Percentiles rank a stretch among this genome's conserved stretches.
These are phyloP conservation scores for Ascochyta clinopodiicola DNA, from an alignment of 2,329 filamentous ascomycete genomes.

Conservation along the genomic window DNA sequence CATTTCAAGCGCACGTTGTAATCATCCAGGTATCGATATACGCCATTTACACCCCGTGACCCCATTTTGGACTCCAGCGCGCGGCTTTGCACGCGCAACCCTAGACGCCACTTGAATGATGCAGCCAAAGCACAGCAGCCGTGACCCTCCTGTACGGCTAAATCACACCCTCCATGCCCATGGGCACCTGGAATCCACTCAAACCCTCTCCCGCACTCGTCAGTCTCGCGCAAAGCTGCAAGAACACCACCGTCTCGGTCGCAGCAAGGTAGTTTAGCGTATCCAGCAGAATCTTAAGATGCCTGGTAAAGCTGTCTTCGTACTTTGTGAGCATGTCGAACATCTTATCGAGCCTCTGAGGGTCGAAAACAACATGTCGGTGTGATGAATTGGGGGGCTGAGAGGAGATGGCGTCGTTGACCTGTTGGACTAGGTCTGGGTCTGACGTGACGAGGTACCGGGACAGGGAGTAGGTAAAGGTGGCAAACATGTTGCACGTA, in stretches of 20 bases:
- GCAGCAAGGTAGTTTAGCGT: conserved; percentile 97
- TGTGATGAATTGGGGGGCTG: conserved; percentile 19
- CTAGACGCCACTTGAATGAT: background rate
- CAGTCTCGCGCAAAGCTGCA: conserved; percentile 83
- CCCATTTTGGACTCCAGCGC: background rate
- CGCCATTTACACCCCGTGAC: background rate
- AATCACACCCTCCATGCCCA: conserved; percentile 32
- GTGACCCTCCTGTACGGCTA: background rate
- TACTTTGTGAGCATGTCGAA: conserved; percentile 89
- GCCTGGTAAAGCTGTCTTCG: conserved; percentile 89
- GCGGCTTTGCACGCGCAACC: background rate
- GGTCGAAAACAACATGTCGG: conserved; percentile 58
- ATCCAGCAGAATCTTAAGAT: conserved; percentile 92
- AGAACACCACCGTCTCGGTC: conserved; percentile 91
- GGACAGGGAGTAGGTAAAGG: conserved; percentile 85
- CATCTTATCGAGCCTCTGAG: conserved; percentile 72
- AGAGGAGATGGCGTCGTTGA: conserved; percentile 61
- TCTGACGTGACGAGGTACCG: conserved; percentile 85
- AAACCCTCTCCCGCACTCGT: conserved; percentile 79
- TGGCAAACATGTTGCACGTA: conserved; percentile 92
- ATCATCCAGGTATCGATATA: background rate
- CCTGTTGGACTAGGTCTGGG: conserved; percentile 70
- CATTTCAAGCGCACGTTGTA: background rate
- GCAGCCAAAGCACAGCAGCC: background rate
- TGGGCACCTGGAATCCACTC: conserved; percentile 34